These are phyloP conservation scores for Penicillium sp. DNA, from an alignment of 2,329 filamentous ascomycete genomes.

Conservation along the genomic window DNA sequence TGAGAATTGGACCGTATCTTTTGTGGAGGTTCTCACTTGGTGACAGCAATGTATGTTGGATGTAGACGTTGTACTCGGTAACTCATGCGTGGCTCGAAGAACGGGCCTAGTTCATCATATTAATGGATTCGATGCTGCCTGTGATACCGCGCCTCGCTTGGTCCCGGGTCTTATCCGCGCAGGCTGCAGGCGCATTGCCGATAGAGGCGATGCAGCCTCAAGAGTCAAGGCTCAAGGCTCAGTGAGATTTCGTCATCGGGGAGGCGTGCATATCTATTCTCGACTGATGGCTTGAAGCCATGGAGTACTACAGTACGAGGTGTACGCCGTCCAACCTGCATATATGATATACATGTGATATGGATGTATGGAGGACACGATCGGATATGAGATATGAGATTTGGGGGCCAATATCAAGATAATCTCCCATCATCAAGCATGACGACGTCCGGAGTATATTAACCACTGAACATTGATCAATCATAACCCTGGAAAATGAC, in stretches of 20 bases:
- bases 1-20: background rate
- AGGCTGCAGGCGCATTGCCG: constrained; percentile 8
- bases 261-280: background rate
- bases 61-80: background rate
- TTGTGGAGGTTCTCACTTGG: background rate
- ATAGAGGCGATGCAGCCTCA: constrained; percentile 5
- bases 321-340: background rate
- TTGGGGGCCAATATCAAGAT: constrained; percentile 2
- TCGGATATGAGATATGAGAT: constrained; percentile 3
- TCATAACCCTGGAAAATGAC: background rate
- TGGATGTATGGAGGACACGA: background rate
- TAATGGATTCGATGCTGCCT: constrained; percentile 8
- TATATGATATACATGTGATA: background rate
- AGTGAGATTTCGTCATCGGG: constrained; percentile 10
- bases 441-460: background rate
- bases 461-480: background rate
- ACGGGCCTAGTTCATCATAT: background rate
- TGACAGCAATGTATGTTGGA: background rate
- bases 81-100: background rate
- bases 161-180: constrained; percentile 7
- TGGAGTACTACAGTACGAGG: background rate
- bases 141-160: constrained; percentile 20
- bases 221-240: background rate
- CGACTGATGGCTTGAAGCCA: no score
- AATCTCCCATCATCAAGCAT: constrained; percentile 1